Base-by-base conservation (phyloP, 768 basidiomycete genomes). In the Mycena albidolilacea region DNA sequence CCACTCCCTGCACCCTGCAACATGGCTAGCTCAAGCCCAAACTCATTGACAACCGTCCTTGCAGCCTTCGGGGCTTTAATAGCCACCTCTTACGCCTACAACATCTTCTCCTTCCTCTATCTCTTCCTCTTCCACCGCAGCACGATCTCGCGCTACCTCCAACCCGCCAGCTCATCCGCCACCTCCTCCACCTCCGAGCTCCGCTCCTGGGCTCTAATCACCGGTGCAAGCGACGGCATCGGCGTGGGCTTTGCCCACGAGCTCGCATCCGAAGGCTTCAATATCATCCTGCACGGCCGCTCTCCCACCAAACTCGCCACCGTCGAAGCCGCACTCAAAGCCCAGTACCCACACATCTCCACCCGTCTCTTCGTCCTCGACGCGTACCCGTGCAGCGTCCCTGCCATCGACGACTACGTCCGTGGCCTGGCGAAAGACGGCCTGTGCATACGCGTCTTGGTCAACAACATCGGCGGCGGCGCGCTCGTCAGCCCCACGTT, bases 381-480 rank as follows among this genome's bases (percentile, higher is more conserved):
- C 21, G 69, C 17, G 35, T 69, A 52, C 61, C 50, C 68, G 3
- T 30, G 52, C 55, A 64, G 48, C 43, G 43, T n/a, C 43, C 8
- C 41, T 37, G 59, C 59, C 37, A 50, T 50, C 41, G 55, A 43
- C 52, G 61, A 54, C 41, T 23, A 55, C 21, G 50, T 62, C 50
- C 38, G 23, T 38, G 41, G 39, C 15, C 14, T 48, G 19, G 44
- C 37, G 35, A 39, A 39, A 15, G 61, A 41, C 15, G 52, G n/a
- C 60, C 46, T 69, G 39, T 39, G 37, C 60, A 23, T 70, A 12
- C 23, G 35, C 37, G 38, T 70, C n/a, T 46, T 70, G 50, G 46
- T 70, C 44, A 70, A 70, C 69, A 70, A 70, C 69, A 30, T 64
- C 44, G 69, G 69, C 35, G 69, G 69, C 37, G 44, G 19, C 44